phyloP scores from a whole-genome alignment of 768 basidiomycete genomes.

The Rubroboletus pulcherrimus region DNA sequence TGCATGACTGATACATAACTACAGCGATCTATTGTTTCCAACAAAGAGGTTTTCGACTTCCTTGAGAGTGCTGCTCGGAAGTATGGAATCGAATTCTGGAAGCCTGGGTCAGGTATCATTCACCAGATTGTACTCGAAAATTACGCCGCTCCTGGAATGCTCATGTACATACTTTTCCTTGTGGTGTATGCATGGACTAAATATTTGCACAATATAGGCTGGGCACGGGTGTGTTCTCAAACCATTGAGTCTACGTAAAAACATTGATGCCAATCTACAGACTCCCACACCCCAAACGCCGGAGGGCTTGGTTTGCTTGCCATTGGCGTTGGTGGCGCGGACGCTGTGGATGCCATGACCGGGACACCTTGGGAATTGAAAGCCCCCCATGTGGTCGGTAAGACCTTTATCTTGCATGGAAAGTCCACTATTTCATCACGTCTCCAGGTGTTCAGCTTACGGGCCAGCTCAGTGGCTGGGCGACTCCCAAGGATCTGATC shows the following conservation, averaged over 20 bases:
- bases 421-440: not conserved
- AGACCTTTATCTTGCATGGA: conserved; percentile 16
- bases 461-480: conserved; percentile 86
- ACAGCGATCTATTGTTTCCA: conserved; percentile 79
- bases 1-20: not conserved
- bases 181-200: not conserved
- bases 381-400: conserved; percentile 80
- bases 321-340: conserved; percentile 98
- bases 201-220: conserved; percentile 46
- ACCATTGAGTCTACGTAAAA: not conserved
- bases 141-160: conserved; percentile 92
- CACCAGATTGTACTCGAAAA: conserved; percentile 99
- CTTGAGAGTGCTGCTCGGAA: conserved; percentile 86
- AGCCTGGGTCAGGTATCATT: conserved; percentile 86
- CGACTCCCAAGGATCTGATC: conserved; percentile 94
- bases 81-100: conserved; percentile 98
- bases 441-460: conserved; percentile 77
- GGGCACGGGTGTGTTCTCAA: conserved; percentile 61
- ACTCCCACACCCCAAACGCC: conserved; percentile 98
- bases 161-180: conserved; percentile 56
- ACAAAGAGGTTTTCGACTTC: conserved; percentile 98
- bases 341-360: conserved; percentile 97
- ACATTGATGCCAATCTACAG: conserved; percentile 35
- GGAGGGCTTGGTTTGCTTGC: conserved; percentile 95
- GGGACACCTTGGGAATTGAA: conserved; percentile 98